phyloP scores from a whole-genome alignment of 2,329 filamentous ascomycete species.

The Penicillium expansum region DNA sequence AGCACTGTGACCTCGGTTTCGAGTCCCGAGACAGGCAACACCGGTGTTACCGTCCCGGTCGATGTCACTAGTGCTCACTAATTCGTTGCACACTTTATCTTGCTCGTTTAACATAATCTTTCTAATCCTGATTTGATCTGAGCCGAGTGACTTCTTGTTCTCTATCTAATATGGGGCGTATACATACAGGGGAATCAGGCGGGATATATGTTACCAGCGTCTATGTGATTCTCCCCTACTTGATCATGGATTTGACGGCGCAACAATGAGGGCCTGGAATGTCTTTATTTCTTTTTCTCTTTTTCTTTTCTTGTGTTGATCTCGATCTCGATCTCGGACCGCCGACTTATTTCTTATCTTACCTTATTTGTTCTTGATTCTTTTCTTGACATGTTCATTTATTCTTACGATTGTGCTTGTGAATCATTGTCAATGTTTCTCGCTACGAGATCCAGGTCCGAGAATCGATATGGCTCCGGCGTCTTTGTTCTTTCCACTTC shows the following conservation, averaged over 20 bases:
- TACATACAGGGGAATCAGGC: slow-evolving; percentile 37
- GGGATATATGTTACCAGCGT: slow-evolving; percentile 33
- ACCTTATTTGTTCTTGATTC: slow-evolving; percentile 12
- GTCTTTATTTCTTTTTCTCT: slow-evolving; percentile 17
- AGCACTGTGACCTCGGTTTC: slow-evolving; percentile 35
- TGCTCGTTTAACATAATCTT: slow-evolving; percentile 26
- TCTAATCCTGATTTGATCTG: slow-evolving; percentile 22
- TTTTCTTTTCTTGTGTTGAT: slow-evolving; percentile 12
- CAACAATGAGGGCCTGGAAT: slow-evolving; percentile 27
- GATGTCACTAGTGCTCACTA: slow-evolving; percentile 28
- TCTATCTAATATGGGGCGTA: slow-evolving; percentile 36
- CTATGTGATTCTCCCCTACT: slow-evolving; percentile 24
- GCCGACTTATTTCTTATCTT: slow-evolving; percentile 15
- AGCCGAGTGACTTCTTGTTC: slow-evolving; percentile 21
- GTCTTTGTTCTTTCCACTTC: slow-evolving; percentile 7
- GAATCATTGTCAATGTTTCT: slow-evolving; percentile 16
- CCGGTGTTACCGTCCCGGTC: slow-evolving; percentile 27
- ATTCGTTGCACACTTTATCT: slow-evolving; percentile 28
- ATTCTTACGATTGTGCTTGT: slow-evolving; percentile 16
- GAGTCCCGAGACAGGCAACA: slow-evolving; percentile 30
- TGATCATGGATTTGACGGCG: slow-evolving; percentile 33
- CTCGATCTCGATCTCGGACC: slow-evolving; percentile 5
- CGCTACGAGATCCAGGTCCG: slow-evolving; percentile 5
- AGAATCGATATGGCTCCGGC: slow-evolving; percentile 6
- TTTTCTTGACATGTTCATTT: slow-evolving; percentile 19